These are phyloP conservation scores for Xylaria bambusicola DNA, from an alignment of 495 filamentous ascomycete genomes.

Conservation along the genomic window DNA sequence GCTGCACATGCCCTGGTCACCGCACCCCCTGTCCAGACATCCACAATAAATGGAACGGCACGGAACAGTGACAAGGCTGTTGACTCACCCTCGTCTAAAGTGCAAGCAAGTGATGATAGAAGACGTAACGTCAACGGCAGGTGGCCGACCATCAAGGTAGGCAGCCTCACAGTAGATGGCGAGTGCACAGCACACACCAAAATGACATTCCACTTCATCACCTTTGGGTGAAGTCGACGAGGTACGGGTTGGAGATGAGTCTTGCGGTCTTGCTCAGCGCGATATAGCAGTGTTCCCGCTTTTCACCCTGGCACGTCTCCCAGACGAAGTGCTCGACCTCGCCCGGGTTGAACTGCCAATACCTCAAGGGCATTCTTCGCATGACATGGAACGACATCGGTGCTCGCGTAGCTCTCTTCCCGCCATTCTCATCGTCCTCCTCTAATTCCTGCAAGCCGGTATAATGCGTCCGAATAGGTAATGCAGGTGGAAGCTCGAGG, in stretches of 20 bases:
- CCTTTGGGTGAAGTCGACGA: constrained; percentile 26
- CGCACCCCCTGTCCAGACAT: constrained; percentile 10
- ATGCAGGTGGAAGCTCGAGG: constrained; percentile 28
- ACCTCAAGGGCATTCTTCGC: constrained; percentile 27
- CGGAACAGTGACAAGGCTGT: background rate
- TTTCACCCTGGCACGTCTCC: constrained; percentile 25
- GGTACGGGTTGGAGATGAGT: constrained; percentile 28
- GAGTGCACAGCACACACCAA: background rate
- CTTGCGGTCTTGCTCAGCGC: constrained; percentile 19
- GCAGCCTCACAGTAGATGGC: background rate
- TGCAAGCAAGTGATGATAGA: too few relatives aligned
- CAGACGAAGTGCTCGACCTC: constrained; percentile 34
- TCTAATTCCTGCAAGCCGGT: constrained; percentile 22
- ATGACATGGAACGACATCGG: constrained; percentile 24
- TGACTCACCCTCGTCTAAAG: constrained; percentile 5
- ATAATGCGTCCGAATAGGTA: constrained; percentile 26
- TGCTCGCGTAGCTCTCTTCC: constrained; percentile 6
- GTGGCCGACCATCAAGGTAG: too few relatives aligned
- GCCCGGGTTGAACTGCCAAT: constrained; percentile 34
- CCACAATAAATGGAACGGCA: constrained; percentile 1
- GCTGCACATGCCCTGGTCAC: constrained; percentile 10
- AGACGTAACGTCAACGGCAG: too few relatives aligned
- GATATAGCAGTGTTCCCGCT: constrained; percentile 28
- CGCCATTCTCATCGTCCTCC: background rate
- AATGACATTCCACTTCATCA: background rate